Conservation (phyloP, 805 yeast species). For the Candida silvatica region DNA sequence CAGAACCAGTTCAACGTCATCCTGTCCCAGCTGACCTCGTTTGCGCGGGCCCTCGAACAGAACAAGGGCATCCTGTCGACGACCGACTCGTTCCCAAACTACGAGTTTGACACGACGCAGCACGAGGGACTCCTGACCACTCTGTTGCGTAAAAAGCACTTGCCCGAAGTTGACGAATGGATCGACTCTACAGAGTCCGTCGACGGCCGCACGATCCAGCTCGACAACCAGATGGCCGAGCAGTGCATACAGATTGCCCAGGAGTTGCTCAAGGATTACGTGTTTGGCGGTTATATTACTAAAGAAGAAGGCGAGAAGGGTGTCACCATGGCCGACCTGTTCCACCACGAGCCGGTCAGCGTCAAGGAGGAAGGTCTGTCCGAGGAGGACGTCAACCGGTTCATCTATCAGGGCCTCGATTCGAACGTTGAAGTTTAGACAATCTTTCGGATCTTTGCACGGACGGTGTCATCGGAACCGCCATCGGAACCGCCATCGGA, state of each 20-base stretch:
- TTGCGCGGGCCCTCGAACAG: conserved; percentile 59
- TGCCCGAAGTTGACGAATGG: conserved; percentile 92
- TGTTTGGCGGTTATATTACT: conserved; percentile 54
- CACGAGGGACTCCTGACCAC: conserved; percentile 81
- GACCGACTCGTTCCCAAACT: conserved; percentile 77
- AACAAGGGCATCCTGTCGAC: conserved; percentile 49
- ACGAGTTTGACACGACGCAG: conserved; percentile 76
- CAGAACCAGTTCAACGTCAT: conserved; percentile 82
- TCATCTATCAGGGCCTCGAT: conserved; percentile 36
- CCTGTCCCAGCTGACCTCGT: conserved; percentile 71
- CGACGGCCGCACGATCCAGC: conserved; percentile 20
- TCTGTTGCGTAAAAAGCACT: conserved; percentile 72
- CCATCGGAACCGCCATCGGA: too few relatives aligned
- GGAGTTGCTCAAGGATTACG: conserved; percentile 43
- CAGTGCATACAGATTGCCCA: conserved; percentile 58
- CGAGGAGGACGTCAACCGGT: conserved; percentile 32
- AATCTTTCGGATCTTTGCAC: too few relatives aligned
- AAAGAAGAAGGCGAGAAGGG: conserved; percentile 36
- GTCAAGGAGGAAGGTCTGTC: conserved; percentile 17
- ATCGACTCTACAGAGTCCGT: conserved; percentile 29
- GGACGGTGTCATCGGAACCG: too few relatives aligned
- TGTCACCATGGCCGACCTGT: conserved; percentile 10
- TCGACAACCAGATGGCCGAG: conserved; percentile 58
- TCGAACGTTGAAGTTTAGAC: conserved; percentile 10
- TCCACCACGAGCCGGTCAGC: neutral